A percentile compares a stretch with the other conserved stretches of the same genome.
phyloP scores from a whole-genome alignment of 2,329 filamentous ascomycete species.

The Colletotrichum eremochloae region DNA sequence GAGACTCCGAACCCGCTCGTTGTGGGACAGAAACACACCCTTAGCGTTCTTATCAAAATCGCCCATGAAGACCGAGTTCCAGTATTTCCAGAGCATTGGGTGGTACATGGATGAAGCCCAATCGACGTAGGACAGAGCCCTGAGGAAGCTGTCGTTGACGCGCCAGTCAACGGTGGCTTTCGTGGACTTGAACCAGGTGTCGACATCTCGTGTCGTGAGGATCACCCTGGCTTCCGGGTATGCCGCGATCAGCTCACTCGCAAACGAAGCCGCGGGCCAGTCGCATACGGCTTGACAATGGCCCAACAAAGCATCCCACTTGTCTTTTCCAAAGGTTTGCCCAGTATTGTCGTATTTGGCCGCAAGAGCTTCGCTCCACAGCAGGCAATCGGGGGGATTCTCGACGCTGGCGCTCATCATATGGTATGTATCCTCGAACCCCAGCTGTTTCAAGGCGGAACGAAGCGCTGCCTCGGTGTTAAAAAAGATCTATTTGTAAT shows the following conservation, averaged over 20 bases:
- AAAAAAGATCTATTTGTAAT: background rate
- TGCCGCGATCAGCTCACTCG: constrained; percentile 46
- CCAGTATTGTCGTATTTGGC: constrained; percentile 58
- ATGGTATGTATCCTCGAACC: constrained; percentile 39
- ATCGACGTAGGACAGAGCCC: constrained; percentile 54
- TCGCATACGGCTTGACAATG: constrained; percentile 47
- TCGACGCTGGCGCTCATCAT: constrained; percentile 35
- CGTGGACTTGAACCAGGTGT: constrained; percentile 47
- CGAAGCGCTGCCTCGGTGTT: constrained; percentile 46
- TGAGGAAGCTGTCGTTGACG: constrained; percentile 42
- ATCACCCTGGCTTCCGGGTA: constrained; percentile 55
- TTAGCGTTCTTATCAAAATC: constrained; percentile 63
- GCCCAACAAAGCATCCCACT: constrained; percentile 53
- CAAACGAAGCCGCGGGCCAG: constrained; percentile 42
- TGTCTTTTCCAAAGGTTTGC: constrained; percentile 35
- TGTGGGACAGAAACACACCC: constrained; percentile 45
- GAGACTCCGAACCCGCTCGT: constrained; percentile 18
- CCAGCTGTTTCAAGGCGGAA: constrained; percentile 50
- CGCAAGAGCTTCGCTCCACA: constrained; percentile 78
- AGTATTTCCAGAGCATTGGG: constrained; percentile 78
- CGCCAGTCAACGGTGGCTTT: constrained; percentile 48
- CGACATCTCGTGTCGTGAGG: constrained; percentile 49
- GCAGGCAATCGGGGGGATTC: constrained; percentile 58
- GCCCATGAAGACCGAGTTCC: constrained; percentile 75
- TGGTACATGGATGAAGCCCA: constrained; percentile 78